Base-by-base conservation (phyloP, 1,139 yeast species). In the Magnusiomyces magnusii region DNA sequence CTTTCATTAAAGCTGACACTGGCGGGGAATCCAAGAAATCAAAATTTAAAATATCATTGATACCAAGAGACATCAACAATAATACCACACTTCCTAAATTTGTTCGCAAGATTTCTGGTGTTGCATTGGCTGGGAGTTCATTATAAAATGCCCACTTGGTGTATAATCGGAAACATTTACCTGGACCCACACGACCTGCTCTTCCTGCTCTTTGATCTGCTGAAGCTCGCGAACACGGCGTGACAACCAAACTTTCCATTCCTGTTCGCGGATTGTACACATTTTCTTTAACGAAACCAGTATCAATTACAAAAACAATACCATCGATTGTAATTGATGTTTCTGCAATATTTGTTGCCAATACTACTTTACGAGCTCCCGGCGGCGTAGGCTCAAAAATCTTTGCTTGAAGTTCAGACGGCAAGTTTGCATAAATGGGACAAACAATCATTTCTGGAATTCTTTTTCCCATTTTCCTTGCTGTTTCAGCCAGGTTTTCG, bases 181-280 rank as follows among this genome's bases (percentile, higher is more conserved):
- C 99, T 0, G 98, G 96, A 0, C 96, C 96, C 3, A 91, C 88
- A 76, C 99, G 84, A 7, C 99, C 99, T 0, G 98, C 99, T 74
- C 99, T 82, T 59, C 99, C 99, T 0, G 97, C 95, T 62, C 99
- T 76, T 74, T 93, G 99, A 64, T 91, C 92, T 0, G 97, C 97
- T 42, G 96, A 89, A 0, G 99, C 99, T 62, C 87, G 80, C 0
- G 98, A 92, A 64, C 97, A 90, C 0, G 96, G 93, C 0, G 83
- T 83, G 0, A 90, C 91, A 17, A 86, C 86, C 62, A 95, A 77
- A 60, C 90, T 85, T 67, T 92, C 98, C 92, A 93, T 89, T 1
- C 97, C 97, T 0, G 93, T 83, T 9, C 84, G 74, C 0, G 97
- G 86, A 67, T 89, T 89, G 72, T 80, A 92, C 0, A 84, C 84